Percentiles rank a stretch among this genome's conserved stretches.
phyloP scores from a whole-genome alignment of 352 stramenopile species.

The Pythium periplocum region DNA sequence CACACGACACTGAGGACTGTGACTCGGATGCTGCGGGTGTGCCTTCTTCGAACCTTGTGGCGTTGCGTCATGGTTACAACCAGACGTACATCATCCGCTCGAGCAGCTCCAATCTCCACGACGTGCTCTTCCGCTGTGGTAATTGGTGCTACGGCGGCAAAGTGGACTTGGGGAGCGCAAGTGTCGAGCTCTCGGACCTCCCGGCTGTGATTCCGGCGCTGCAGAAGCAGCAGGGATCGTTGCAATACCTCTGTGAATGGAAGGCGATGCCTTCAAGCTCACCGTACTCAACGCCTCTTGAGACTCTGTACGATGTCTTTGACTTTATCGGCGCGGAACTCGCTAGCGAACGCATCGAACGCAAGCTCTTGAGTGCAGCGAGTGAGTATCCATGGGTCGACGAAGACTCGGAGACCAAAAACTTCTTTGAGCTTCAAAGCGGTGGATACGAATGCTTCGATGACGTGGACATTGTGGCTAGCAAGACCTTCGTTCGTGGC shows the following conservation, averaged over 20 bases:
- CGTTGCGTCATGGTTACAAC: constrained; percentile 87
- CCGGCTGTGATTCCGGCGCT: constrained; percentile 88
- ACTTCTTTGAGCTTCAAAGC: constrained; percentile 94
- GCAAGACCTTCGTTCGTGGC: constrained; percentile 82
- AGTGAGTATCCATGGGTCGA: constrained; percentile 90
- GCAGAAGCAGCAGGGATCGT: constrained; percentile 90
- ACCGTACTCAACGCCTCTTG: constrained; percentile 61
- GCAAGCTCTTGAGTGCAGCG: constrained; percentile 83
- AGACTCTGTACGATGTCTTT: constrained; percentile 79
- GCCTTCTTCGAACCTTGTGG: constrained; percentile 59
- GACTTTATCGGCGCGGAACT: constrained; percentile 85
- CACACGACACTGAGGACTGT: constrained; percentile 21
- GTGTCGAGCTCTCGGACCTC: constrained; percentile 85
- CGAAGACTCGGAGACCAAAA: constrained; percentile 56
- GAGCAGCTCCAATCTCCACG: constrained; percentile 60
- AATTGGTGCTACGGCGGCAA: constrained; percentile 94
- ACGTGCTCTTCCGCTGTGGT: constrained; percentile 92
- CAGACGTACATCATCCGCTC: constrained; percentile 90
- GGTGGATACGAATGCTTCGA: constrained; percentile 85
- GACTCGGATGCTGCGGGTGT: constrained; percentile 39
- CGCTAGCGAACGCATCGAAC: constrained; percentile 68
- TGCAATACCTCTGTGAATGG: constrained; percentile 91
- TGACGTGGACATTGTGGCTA: constrained; percentile 79
- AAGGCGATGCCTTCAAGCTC: constrained; percentile 67
- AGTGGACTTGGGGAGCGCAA: constrained; percentile 78